Percentiles rank a stretch among this genome's conserved stretches.
Evolutionary conservation across 192 early-diverging fungal species (phyloP).

Genomic region (Spinellus fusiger): DNA sequence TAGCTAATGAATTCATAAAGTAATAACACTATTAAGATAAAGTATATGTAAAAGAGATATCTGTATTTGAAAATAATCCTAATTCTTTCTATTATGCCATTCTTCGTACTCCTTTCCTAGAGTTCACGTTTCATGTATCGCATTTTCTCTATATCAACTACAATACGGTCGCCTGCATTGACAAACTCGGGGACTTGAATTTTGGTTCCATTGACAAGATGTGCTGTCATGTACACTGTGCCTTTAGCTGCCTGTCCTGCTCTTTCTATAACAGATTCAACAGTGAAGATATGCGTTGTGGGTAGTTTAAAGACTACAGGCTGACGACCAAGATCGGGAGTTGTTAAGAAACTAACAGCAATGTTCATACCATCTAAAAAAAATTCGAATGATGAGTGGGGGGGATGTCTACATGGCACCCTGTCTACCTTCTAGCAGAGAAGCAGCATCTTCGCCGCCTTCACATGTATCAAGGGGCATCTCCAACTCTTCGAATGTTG

Average conservation of each 20-base stretch:
- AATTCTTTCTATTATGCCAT: too few relatives aligned
- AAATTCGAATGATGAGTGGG: neutral
- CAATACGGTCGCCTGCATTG: constrained; percentile 65
- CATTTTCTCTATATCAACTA: constrained; percentile 61
- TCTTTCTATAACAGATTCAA: constrained; percentile 43
- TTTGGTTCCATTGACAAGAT: constrained; percentile 55
- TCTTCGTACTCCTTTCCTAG: too few relatives aligned
- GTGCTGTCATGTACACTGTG: constrained; percentile 59
- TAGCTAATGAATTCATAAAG: too few relatives aligned
- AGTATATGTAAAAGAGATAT: too few relatives aligned
- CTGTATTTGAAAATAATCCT: too few relatives aligned
- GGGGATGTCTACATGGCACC: neutral
- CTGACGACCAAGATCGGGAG: constrained; percentile 39
- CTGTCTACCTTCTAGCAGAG: constrained; percentile 23
- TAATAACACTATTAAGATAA: too few relatives aligned
- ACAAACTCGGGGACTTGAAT: constrained; percentile 82
- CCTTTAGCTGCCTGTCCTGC: constrained; percentile 60
- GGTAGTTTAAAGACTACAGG: constrained; percentile 62
- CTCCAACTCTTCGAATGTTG: constrained; percentile 66
- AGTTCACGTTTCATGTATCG: constrained; percentile 58
- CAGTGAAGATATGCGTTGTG: constrained; percentile 47
- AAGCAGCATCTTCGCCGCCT: constrained; percentile 38
- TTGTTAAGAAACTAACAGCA: constrained; percentile 46
- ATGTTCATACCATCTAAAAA: constrained; percentile 49
- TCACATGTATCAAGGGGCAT: constrained; percentile 51